phyloP scores from a whole-genome alignment of 129 eudicot genomes.

The Artemisia annua region DNA sequence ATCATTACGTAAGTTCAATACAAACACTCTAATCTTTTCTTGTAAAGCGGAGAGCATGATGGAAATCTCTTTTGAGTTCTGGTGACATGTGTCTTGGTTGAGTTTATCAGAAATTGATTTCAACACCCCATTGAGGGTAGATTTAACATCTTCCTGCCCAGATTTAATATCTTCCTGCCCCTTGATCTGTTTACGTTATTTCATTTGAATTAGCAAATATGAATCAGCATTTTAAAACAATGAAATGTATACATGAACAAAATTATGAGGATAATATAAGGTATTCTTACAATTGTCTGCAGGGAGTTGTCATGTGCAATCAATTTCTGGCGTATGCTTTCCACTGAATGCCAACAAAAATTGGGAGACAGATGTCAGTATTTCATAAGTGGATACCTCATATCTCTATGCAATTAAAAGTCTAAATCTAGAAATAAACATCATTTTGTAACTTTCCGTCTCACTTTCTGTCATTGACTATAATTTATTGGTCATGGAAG shows the following conservation, averaged over 20 bases:
- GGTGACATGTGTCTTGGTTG: slow-evolving; percentile 40
- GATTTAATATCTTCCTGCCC: slow-evolving; percentile 77
- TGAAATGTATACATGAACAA: slow-evolving; percentile 2
- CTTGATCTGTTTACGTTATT: slow-evolving; percentile 55
- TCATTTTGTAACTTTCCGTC: slow-evolving; percentile 1
- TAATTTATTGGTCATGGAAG: slow-evolving; percentile 6
- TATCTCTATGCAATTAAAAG: neutral
- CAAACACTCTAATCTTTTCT: slow-evolving; percentile 47
- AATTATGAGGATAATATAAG: slow-evolving; percentile 19
- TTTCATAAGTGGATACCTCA: neutral
- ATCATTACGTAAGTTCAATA: slow-evolving; percentile 44
- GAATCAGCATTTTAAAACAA: neutral
- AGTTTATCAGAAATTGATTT: slow-evolving; percentile 57
- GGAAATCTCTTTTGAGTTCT: slow-evolving; percentile 46
- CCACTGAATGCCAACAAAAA: slow-evolving; percentile 49
- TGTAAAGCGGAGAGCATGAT: slow-evolving; percentile 53
- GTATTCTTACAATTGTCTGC: slow-evolving; percentile 60
- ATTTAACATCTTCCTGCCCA: slow-evolving; percentile 78
- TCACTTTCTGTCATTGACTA: slow-evolving; percentile 1
- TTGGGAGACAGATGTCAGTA: slow-evolving; percentile 26
- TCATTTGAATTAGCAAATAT: slow-evolving; percentile 30
- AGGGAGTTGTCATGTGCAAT: slow-evolving; percentile 55
- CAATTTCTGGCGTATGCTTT: slow-evolving; percentile 74
- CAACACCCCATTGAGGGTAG: slow-evolving; percentile 58
- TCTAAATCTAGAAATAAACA: neutral